These are phyloP conservation scores for Phialocephala sp. DNA, from an alignment of 2,329 filamentous ascomycete genomes.

Conservation along the genomic window DNA sequence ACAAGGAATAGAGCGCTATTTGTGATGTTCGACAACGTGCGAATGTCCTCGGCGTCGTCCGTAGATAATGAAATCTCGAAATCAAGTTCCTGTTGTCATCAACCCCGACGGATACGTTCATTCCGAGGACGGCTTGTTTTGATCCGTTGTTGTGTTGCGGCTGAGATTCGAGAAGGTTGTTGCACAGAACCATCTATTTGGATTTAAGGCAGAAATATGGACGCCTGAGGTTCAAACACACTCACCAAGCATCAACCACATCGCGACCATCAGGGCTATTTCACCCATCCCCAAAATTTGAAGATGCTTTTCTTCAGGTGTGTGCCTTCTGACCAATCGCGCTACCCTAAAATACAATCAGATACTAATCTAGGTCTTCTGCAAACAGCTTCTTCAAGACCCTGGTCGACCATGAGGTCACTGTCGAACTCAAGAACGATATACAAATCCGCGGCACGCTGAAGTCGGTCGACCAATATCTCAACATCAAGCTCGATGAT, in stretches of 20 bases:
- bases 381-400: conserved; percentile 91
- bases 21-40: background rate
- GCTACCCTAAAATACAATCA: conserved; percentile 1
- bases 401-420: conserved; percentile 95
- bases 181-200: background rate
- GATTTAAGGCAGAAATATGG: conserved; percentile 7
- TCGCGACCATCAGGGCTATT: conserved; percentile 1
- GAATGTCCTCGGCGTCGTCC: background rate
- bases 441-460: conserved; percentile 94
- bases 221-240: conserved; percentile 8
- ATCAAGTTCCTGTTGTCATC: background rate
- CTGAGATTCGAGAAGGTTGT: background rate
- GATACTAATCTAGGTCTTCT: conserved; percentile 12
- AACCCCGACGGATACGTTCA: background rate
- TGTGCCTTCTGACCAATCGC: conserved; percentile 7
- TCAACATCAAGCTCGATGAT: conserved; percentile 98
- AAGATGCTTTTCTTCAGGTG: conserved; percentile 50
- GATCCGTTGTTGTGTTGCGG: background rate
- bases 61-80: background rate
- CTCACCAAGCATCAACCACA: conserved; percentile 12
- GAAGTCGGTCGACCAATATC: conserved; percentile 97
- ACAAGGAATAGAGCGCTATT: background rate
- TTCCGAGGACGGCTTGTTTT: background rate
- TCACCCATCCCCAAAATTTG: conserved; percentile 17
- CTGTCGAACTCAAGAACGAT: conserved; percentile 99